These are phyloP conservation scores for Glycine latifolia DNA, from an alignment of 306 rosid genomes.

Conservation along the genomic window DNA sequence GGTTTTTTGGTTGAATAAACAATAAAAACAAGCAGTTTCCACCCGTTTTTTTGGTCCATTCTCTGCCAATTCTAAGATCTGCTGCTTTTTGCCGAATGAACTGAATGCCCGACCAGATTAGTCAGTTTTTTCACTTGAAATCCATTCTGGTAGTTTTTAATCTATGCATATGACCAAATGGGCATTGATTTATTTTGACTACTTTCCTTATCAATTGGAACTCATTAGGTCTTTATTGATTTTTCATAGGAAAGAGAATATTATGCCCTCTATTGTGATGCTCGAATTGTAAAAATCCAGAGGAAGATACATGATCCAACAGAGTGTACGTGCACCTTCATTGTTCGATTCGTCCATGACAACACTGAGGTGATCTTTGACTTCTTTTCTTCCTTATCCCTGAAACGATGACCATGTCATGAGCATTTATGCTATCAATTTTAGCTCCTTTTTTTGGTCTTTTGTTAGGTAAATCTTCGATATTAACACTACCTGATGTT, in stretches of 20 bases:
- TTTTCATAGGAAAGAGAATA: constrained; percentile 68
- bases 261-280: constrained; percentile 59
- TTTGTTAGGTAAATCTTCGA: constrained; percentile 7
- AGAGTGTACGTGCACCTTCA: constrained; percentile 63
- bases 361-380: constrained; percentile 57
- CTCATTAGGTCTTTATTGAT: constrained; percentile 28
- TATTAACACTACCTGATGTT: constrained; percentile 32
- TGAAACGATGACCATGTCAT: constrained; percentile 5
- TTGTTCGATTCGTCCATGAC: constrained; percentile 67
- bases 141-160: background rate
- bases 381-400: background rate
- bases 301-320: constrained; percentile 45
- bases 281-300: constrained; percentile 47
- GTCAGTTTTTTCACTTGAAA: background rate
- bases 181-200: background rate
- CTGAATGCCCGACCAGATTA: background rate
- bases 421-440: constrained; percentile 10
- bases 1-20: background rate
- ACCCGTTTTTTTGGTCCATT: background rate
- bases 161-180: background rate
- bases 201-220: constrained; percentile 2
- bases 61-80: background rate
- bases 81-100: background rate
- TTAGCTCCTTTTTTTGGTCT: background rate
- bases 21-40: background rate